These are phyloP conservation scores for Acanthamoeba rhysodes DNA, from an alignment of 208 protist genomes.

Conservation along the genomic window DNA sequence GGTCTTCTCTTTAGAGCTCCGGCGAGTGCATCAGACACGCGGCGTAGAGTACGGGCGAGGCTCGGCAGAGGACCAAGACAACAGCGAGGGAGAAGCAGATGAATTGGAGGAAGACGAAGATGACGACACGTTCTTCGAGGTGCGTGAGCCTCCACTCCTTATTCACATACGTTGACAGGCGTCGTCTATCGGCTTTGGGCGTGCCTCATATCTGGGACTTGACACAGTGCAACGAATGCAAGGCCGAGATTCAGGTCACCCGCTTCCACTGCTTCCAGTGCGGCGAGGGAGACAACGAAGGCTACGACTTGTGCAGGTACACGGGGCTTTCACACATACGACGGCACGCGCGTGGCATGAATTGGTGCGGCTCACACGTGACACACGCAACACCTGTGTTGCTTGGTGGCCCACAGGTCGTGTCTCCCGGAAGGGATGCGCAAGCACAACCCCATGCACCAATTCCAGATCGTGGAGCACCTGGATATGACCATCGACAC, in stretches of 20 bases:
- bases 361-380: background rate
- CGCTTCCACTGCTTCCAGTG: constrained; percentile 17
- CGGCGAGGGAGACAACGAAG: background rate
- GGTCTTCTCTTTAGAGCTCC: too few species aligned
- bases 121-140: too few species aligned
- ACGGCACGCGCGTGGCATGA: too few species aligned
- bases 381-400: background rate
- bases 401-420: background rate
- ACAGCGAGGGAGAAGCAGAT: too few species aligned
- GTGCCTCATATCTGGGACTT: too few species aligned
- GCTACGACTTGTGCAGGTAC: background rate
- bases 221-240: background rate
- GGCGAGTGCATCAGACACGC: too few species aligned
- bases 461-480: constrained; percentile 13
- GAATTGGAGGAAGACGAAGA: too few species aligned
- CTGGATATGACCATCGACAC: constrained; percentile 10
- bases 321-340: background rate
- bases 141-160: too few species aligned
- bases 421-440: background rate
- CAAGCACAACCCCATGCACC: background rate
- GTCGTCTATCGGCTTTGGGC: too few species aligned
- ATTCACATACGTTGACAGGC: too few species aligned
- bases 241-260: background rate
- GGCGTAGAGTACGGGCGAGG: too few species aligned
- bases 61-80: too few species aligned